A percentile compares a stretch with the other conserved stretches of the same genome.
phyloP scores from a whole-genome alignment of 352 stramenopile species.

The Globisporangium mamillatum region DNA sequence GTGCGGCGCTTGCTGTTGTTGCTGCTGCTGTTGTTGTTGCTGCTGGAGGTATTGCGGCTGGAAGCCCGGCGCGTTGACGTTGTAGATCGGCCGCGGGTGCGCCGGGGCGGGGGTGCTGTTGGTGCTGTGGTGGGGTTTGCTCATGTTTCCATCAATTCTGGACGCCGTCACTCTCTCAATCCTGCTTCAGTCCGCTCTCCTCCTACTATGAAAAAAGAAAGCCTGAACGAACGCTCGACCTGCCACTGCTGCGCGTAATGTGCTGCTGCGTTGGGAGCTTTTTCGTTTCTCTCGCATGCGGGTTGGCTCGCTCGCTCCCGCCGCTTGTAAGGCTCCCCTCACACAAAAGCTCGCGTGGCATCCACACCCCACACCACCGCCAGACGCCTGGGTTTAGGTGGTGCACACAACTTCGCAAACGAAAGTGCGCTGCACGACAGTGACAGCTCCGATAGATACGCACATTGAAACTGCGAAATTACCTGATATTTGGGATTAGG shows the following conservation, averaged over 20 bases:
- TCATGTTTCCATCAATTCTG: slow-evolving; percentile 47
- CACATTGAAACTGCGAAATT: neutral
- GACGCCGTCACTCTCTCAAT: neutral
- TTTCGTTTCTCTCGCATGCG: slow-evolving; percentile 12
- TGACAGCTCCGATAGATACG: neutral
- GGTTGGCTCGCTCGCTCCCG: slow-evolving; percentile 1
- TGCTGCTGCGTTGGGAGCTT: slow-evolving; percentile 9
- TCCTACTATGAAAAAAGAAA: slow-evolving; percentile 1
- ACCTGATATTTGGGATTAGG: neutral
- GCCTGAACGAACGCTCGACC: slow-evolving; percentile 12
- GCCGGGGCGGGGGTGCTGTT: slow-evolving; percentile 14
- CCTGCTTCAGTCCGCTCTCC: neutral
- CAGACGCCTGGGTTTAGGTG: neutral
- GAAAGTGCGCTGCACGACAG: neutral
- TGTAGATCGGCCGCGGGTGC: slow-evolving; percentile 24
- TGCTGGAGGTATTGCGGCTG: slow-evolving; percentile 33
- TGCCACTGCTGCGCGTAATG: slow-evolving; percentile 6
- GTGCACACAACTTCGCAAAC: neutral
- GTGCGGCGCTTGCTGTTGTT: slow-evolving; percentile 30
- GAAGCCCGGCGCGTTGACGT: slow-evolving; percentile 32
- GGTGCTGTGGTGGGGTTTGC: slow-evolving; percentile 33
- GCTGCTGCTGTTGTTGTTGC: slow-evolving; percentile 34
- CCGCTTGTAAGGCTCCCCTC: no score
- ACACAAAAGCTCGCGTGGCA: neutral
- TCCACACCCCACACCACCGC: neutral